Base-by-base conservation (phyloP, 805 yeast genomes). In the Yarrowia deformans region DNA sequence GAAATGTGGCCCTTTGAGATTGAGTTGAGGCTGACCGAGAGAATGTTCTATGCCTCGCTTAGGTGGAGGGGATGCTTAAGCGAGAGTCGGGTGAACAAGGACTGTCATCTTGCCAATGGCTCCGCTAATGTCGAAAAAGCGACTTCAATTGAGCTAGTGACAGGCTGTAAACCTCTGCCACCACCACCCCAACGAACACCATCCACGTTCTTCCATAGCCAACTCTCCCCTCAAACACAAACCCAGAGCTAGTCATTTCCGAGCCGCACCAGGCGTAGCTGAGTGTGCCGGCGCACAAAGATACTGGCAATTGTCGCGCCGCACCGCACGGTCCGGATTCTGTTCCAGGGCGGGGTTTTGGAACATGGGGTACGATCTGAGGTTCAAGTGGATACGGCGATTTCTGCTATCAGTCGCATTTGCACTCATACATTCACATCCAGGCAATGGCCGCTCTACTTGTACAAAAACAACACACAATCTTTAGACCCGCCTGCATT, bases 191-290 rank as follows among this genome's bases (percentile, higher is more conserved):
- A 23, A 23, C 29, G 29, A 23, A 23, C 50, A 10, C 32, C 32
- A 23, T 46, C 34, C 32, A 19, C 18, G 32, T 13, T n/a, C 34
- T 46, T 46, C 50, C 50, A 46, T 19, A 23, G 32, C 50, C 50
- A 46, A 23, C 50, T 46, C 50, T 46, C 34, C 52, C 52, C 52
- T 29, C 35, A 48, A 29, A 23, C 34, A 46, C 34, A 46, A 48
- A 48, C 52, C 35, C 52, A 48, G 52, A 48, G 52, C 52, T 48
- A 48, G 52, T 14, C 52, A 14, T 48, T 48, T 48, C 52, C 52
- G 52, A 48, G 52, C 52, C 52, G 52, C 52, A 46, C 16, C 5
- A 23, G 23, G 50, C n/a, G 16, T 19, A 46, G n/a, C 16, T 19
- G 29, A 4, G 4, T 23, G n/a, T 8, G n/a, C 32, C 50, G 50